Percentiles rank a stretch among this genome's conserved stretches.
Evolutionary conservation across 495 filamentous ascomycete species (phyloP).

Genomic region (Hypoxylon crocopeplum): DNA sequence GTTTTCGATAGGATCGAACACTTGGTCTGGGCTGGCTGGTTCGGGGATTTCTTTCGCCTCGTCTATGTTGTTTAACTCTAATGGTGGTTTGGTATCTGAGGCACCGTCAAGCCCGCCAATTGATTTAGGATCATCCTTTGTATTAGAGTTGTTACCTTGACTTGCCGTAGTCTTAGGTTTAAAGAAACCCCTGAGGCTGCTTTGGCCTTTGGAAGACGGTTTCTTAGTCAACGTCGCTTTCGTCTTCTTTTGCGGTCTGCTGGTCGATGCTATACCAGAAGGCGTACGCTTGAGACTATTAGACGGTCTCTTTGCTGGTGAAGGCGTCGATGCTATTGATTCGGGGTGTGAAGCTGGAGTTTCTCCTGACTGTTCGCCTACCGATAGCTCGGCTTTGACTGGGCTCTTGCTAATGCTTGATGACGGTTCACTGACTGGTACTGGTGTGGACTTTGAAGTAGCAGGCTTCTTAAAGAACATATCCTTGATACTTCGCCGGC

Average conservation of each 20-base stretch:
- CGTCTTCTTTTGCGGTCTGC: conserved; percentile 50
- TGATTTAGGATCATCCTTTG: not conserved
- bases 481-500: conserved; percentile 83
- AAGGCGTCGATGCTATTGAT: conserved; percentile 17
- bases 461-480: conserved; percentile 76
- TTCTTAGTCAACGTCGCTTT: conserved; percentile 45
- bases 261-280: conserved; percentile 32
- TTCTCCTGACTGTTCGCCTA: not conserved
- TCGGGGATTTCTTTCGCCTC: not conserved
- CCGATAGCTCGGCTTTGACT: not conserved
- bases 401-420: conserved; percentile 1
- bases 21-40: conserved; percentile 29
- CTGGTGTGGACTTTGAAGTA: conserved; percentile 16
- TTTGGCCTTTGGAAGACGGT: conserved; percentile 63
- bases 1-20: conserved; percentile 73
- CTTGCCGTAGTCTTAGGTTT: conserved; percentile 58
- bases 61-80: not conserved
- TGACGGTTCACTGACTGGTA: conserved; percentile 23
- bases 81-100: conserved; percentile 14
- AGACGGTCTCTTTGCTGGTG: conserved; percentile 31
- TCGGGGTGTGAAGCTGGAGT: conserved; percentile 17
- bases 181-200: conserved; percentile 85
- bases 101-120: conserved; percentile 15
- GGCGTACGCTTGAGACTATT: conserved; percentile 43
- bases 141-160: not conserved